Evolutionary conservation across 495 filamentous ascomycete species (phyloP), one percentile per base, ranked within the genome.

Genomic region (Cercophora sp.): DNA sequence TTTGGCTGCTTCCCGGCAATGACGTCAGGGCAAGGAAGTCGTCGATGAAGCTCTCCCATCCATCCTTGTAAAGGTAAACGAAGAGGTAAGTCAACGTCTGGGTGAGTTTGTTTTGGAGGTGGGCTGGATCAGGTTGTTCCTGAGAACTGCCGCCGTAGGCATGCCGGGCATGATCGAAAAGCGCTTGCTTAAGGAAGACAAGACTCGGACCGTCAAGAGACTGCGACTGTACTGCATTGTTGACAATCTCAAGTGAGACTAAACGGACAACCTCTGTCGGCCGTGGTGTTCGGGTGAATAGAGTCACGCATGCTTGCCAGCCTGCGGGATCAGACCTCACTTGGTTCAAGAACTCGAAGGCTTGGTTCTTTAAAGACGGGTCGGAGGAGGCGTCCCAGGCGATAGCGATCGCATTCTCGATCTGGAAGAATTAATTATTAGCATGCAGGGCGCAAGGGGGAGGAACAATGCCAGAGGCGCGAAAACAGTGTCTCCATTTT

Each of bases 11-110:
- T 32, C 73, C 73, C 9, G 79, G 79, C 48, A 79, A 76, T 9
- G 71, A 70, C 10, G 87, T 87, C 43, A 96, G 66, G 52, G 70
- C 75, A 29, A 90, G 70, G 58, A 96, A 83, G 63, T 97, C 93
- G 48, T 94, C 88, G 61, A 97, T 82, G 69, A 95, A 97, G 39
- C 70, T 79, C 52, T 85, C 79, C 93, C 93, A 99, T 2, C 84
- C 84, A 39, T 84, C 79, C 48, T 80, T 84, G 70, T 99, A 99
- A 26, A 94, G 73, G 6, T 80, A 77, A 6, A 87, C 83, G 68
- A 97, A 99, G 19, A 99, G 84, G 58, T 86, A 87, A 9, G 93
- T 99, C 35, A 97, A 70, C 26, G 91, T 95, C 69, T 99, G 93
- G 22, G 90, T 88, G 54, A 97, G 85, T 69, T 99, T 99, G 70